Base-by-base conservation (phyloP, 2,329 filamentous ascomycete species). In the Colletotrichum musicola region DNA sequence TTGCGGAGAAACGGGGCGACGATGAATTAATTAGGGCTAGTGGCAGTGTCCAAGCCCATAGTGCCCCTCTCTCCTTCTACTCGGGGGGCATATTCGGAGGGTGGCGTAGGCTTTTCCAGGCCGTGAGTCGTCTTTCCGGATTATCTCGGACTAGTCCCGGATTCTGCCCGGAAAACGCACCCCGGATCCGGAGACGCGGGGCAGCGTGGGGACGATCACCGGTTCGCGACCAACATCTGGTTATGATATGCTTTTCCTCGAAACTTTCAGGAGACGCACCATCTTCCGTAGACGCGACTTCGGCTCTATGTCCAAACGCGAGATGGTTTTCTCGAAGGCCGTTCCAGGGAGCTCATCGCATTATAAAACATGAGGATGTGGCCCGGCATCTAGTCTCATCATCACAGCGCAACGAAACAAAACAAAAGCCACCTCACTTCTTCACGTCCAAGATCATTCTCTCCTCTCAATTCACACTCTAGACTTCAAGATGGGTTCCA, bases 401-500 rank as follows among this genome's bases (percentile, higher is more conserved):
- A 35, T 16, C 40, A 42, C 30, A 9, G 4, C 14, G 7, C 22
- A 9, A 6, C n/a, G 4, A 60, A 44, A 7, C 18, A 14, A 18
- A 12, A 22, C 30, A 4, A 14, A 22, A 18, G 13, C 14, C 10
- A n/a, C 35, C 18, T 13, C 9, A 49, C 12, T 16, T 60, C 38
- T 56, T 59, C 12, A n/a, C 22, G 57, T 20, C 13, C 61, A 65
- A 40, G 6, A 35, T 10, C 30, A 35, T 10, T 35, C 30, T 35
- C 2, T 35, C 6, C 1, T 35, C 10, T 35, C 30, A 35, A 4
- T 35, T 10, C 30, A 35, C 7, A 35, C 7, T 10, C 7, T 7
- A 35, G 10, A 10, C 4, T 35, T 35, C 30, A 35, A 35, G 35
- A 78, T 78, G 77, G 71, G 75, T 47, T 55, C 59, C 40, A 61